Evolutionary conservation across 768 basidiomycete species (phyloP).

Genomic region (Boletus insuetus): DNA sequence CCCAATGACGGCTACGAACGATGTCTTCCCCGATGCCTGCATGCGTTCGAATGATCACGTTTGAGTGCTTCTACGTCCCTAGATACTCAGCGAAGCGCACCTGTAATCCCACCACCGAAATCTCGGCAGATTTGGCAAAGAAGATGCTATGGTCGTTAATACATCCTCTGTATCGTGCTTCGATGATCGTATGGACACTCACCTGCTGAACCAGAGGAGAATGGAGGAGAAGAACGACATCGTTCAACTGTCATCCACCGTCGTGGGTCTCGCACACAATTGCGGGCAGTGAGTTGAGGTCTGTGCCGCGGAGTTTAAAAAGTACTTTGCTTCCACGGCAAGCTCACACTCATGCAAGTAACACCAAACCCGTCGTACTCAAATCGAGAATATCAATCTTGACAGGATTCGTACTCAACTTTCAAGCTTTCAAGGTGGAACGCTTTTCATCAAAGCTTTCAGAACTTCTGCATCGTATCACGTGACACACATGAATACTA

Average conservation of each 20-base stretch:
- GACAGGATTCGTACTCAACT: no score
- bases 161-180: neutral
- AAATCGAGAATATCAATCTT: no score
- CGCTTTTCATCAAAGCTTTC: no score
- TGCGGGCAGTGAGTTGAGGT: no score
- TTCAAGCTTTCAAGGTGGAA: no score
- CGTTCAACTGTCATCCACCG: neutral
- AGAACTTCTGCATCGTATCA: no score
- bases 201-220: slow-evolving; percentile 59
- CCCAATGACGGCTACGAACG: slow-evolving; percentile 88
- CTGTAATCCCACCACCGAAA: slow-evolving; percentile 90
- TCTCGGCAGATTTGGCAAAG: slow-evolving; percentile 84
- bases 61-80: neutral
- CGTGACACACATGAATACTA: no score
- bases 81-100: slow-evolving; percentile 33
- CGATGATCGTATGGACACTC: neutral
- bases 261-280: no score
- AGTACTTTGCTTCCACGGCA: no score
- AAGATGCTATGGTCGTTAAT: slow-evolving; percentile 52
- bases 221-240: slow-evolving; percentile 53
- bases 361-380: no score
- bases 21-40: slow-evolving; percentile 93
- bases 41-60: neutral
- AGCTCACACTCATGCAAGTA: no score
- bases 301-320: no score